Evolutionary conservation across 768 basidiomycete species (phyloP).

Genomic region (Tephrocybe rancida): DNA sequence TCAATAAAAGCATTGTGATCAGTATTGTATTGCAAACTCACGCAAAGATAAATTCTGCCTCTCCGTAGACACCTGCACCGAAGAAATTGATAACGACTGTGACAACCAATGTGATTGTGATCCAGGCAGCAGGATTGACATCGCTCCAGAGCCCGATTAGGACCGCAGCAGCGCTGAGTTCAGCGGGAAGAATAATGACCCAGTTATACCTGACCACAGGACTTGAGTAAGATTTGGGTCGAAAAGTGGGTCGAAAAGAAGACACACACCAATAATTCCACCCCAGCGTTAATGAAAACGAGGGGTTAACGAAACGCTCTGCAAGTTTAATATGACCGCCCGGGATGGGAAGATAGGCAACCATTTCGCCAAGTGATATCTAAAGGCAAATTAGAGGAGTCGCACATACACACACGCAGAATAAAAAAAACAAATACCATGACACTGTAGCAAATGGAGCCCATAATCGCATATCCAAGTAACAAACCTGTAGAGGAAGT

Average conservation of each 20-base stretch:
- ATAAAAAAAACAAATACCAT: no score
- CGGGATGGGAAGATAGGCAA: conserved; percentile 76
- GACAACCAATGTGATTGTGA: conserved; percentile 74
- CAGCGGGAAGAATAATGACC: conserved; percentile 70
- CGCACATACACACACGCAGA: no score
- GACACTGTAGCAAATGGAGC: conserved; percentile 68
- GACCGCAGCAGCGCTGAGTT: conserved; percentile 74
- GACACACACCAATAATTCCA: conserved; percentile 48
- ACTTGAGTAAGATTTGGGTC: background rate
- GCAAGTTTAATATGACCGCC: conserved; percentile 83
- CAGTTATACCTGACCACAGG: conserved; percentile 60
- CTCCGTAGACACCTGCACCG: conserved; percentile 80
- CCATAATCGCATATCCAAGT: conserved; percentile 69
- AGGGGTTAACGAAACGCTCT: conserved; percentile 80
- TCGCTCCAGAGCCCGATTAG: conserved; percentile 75
- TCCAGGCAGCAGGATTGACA: conserved; percentile 75
- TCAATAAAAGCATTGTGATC: background rate
- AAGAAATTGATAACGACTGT: conserved; percentile 76
- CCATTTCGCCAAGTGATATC: conserved; percentile 76
- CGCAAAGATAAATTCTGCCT: conserved; percentile 88
- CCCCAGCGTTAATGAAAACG: conserved; percentile 62
- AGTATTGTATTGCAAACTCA: conserved; percentile 46
- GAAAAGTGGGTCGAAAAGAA: background rate
- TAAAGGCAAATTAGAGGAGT: conserved; percentile 21
- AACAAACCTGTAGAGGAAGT: conserved; percentile 47